phyloP scores from a whole-genome alignment of 768 basidiomycete genomes.

The Tricholoma flavovirens region DNA sequence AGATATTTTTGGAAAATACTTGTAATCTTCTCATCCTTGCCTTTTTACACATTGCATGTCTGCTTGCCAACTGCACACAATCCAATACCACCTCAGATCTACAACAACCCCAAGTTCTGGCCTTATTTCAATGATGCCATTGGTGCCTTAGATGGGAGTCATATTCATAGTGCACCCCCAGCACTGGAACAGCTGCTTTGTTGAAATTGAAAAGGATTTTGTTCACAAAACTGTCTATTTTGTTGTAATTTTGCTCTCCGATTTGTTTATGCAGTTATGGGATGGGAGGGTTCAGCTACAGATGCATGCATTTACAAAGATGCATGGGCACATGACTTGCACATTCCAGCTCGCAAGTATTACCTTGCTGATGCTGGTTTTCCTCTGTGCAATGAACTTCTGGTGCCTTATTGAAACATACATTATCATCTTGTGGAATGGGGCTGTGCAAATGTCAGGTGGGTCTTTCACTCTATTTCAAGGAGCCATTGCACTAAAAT shows the following conservation, averaged over 20 bases:
- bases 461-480: background rate
- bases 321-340: constrained; percentile 20
- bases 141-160: too few species aligned
- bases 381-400: background rate
- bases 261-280: too few species aligned
- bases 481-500: background rate
- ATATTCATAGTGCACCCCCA: too few species aligned
- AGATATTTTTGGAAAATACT: constrained; percentile 6
- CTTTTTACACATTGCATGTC: constrained; percentile 15
- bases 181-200: background rate
- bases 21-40: constrained; percentile 4
- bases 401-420: background rate
- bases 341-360: constrained; percentile 24
- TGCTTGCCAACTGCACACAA: constrained; percentile 3
- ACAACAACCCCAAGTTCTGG: constrained; percentile 16
- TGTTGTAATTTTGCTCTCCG: constrained; percentile 20
- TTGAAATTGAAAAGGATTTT: constrained; percentile 12
- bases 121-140: constrained; percentile 16
- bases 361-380: too few species aligned
- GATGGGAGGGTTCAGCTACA: constrained; percentile 26
- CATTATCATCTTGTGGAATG: background rate
- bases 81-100: too few species aligned
- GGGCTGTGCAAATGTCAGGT: background rate
- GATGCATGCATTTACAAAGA: constrained; percentile 20
- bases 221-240: too few species aligned